Base-by-base conservation (phyloP, 2,329 filamentous ascomycete genomes). In the Botrytis cinerea region DNA sequence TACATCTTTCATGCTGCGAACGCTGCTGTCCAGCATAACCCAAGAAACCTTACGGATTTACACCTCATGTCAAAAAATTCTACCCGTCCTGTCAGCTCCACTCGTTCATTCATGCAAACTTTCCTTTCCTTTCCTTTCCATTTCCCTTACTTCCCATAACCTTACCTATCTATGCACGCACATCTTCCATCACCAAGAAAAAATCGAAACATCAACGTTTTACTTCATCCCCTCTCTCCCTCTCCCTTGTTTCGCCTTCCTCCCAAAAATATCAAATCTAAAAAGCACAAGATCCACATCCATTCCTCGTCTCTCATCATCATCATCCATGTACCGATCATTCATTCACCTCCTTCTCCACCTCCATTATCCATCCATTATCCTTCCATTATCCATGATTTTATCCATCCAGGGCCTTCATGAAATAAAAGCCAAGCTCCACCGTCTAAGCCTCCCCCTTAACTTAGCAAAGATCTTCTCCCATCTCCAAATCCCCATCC, bases 381-480 rank as follows among this genome's bases (percentile, higher is more conserved):
- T 54, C 51, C 51, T 28, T 54, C 25, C 4, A 28, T 25, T 22
- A 8, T 51, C 22, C 22, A 22, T 51, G 8, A 51, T 51, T 25
- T 38, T 38, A 38, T 38, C 38, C 38, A 43, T 43, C 14, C 40
- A 43, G 14, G 40, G 40, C 57, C 57, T 38, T 60, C 1, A 40
- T 4, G 22, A 40, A 62, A 43, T 43, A 9, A 62, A 16, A 62
- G 14, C 12, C 35, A 18, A 32, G 63, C 46, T 54, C 64, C 64
- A 54, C 64, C 12, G 66, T 69, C 66, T 69, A 69, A 69, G 66
- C 66, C 66, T 57, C 66, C 66, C 66, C 66, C 66, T 69, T 20
- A 69, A 69, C 48, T 35, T 1, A 43, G 35, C n/a, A 69, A 69
- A 51, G 66, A 69, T 69, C 64, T 25, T 54, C 66, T 14, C 45